A percentile compares a stretch with the other conserved stretches of the same genome.
Evolutionary conservation across 345 rosid species (phyloP).

Genomic region (Salix caprea): DNA sequence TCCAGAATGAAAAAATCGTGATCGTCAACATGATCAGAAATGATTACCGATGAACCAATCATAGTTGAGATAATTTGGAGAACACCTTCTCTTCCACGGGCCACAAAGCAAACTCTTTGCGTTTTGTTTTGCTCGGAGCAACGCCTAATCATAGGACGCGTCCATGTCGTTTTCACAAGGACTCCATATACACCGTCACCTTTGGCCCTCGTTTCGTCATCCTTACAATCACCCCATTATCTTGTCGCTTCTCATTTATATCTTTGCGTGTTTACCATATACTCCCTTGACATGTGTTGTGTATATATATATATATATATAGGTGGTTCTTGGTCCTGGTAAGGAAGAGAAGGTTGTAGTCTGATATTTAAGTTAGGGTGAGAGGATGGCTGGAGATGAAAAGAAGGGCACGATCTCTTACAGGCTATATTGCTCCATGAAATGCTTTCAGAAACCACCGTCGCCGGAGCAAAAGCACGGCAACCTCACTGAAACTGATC

Average conservation of each 20-base stretch:
- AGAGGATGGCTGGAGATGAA: neutral
- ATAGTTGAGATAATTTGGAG: no score
- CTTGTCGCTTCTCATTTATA: no score
- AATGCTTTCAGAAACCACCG: conserved; percentile 13
- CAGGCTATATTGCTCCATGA: conserved; percentile 14
- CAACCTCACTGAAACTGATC: conserved; percentile 3
- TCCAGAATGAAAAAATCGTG: no score
- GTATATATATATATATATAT: neutral
- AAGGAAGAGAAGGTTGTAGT: neutral
- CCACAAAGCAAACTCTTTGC: no score
- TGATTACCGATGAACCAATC: no score
- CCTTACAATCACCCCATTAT: neutral
- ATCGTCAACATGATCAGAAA: no score
- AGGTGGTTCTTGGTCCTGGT: neutral
- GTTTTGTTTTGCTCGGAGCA: no score
- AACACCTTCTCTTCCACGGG: no score
- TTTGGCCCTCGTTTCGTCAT: neutral
- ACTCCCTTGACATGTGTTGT: neutral
- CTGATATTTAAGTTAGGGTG: neutral
- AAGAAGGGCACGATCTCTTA: conserved; percentile 10
- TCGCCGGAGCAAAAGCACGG: conserved; percentile 8
- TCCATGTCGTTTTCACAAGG: neutral
- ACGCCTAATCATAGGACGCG: neutral
- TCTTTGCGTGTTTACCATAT: no score
- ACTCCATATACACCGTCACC: neutral